These are phyloP conservation scores for Tetraselmis chui DNA, from an alignment of 139 green algal species.

Conservation along the genomic window DNA sequence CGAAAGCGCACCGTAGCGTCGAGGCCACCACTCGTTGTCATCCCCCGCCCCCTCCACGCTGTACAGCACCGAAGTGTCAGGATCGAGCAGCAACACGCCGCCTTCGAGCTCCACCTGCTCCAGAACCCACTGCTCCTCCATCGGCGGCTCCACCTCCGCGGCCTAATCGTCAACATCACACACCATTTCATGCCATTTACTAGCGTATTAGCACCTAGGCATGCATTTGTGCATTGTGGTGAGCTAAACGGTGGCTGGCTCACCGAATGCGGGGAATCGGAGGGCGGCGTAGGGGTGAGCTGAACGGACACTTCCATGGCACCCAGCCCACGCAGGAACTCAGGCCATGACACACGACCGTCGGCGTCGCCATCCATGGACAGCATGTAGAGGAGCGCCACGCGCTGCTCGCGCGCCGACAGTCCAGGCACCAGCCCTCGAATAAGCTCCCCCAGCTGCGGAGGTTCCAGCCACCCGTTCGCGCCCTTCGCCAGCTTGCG, in stretches of 20 bases:
- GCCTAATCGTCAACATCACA: no score
- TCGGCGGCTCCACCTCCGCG: no score
- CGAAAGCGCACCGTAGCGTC: background rate
- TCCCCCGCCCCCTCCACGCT: background rate
- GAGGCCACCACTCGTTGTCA: background rate
- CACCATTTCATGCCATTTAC: no score
- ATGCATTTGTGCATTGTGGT: no score
- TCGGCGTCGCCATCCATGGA: constrained; percentile 28
- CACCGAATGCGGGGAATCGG: no score
- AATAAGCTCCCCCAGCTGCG: constrained; percentile 19
- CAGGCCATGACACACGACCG: constrained; percentile 18
- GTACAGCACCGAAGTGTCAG: constrained; percentile 13
- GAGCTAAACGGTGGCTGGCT: no score
- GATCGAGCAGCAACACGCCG: constrained; percentile 13
- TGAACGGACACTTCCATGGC: constrained; percentile 1
- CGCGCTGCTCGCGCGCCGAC: constrained; percentile 3
- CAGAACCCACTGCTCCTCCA: background rate
- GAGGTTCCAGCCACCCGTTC: constrained; percentile 18
- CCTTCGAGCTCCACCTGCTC: background rate
- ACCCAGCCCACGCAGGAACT: constrained; percentile 25
- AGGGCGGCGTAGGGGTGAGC: no score
- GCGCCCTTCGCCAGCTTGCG: background rate
- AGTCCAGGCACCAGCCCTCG: constrained; percentile 21
- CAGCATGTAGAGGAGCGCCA: constrained; percentile 30
- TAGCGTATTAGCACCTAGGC: no score